These are phyloP conservation scores for Anethum foeniculum DNA, from an alignment of 140 eudicot genomes.

Conservation along the genomic window DNA sequence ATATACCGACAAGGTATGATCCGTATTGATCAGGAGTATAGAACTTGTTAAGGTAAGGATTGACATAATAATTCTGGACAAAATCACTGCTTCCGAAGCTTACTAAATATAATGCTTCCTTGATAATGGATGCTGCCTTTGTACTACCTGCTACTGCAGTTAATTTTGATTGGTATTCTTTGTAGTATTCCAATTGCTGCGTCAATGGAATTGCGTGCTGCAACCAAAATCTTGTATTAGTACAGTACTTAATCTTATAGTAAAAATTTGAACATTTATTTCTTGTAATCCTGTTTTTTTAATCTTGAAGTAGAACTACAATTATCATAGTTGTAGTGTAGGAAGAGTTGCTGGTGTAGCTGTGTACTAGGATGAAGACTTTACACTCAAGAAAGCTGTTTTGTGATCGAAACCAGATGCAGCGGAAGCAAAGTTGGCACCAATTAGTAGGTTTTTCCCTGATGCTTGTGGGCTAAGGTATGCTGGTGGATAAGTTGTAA, in stretches of 20 bases:
- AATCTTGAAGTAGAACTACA: not conserved
- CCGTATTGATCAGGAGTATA: slow-evolving; percentile 76
- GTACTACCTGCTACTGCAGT: slow-evolving; percentile 59
- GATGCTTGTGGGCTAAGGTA: slow-evolving; percentile 93
- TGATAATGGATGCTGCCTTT: slow-evolving; percentile 61
- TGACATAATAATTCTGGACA: slow-evolving; percentile 72
- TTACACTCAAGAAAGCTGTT: slow-evolving; percentile 59
- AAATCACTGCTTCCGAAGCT: slow-evolving; percentile 78
- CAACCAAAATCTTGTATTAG: slow-evolving; percentile 11
- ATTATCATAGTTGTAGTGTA: not conserved
- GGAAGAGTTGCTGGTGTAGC: not conserved
- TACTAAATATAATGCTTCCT: slow-evolving; percentile 56
- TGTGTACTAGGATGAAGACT: not conserved
- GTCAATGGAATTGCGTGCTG: slow-evolving; percentile 92
- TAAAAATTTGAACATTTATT: not conserved
- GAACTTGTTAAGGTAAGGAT: slow-evolving; percentile 64
- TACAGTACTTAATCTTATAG: not conserved
- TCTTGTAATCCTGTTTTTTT: not conserved
- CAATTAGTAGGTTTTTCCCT: slow-evolving; percentile 75
- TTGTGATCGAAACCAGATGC: slow-evolving; percentile 86
- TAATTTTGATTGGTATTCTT: slow-evolving; percentile 82
- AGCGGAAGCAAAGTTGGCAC: slow-evolving; percentile 97
- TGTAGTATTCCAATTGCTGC: slow-evolving; percentile 63
- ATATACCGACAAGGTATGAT: slow-evolving; percentile 53
- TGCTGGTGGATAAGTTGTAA: slow-evolving; percentile 72